Conservation (phyloP, 768 basidiomycete genomes). For the Paxillus rubicundulus region DNA sequence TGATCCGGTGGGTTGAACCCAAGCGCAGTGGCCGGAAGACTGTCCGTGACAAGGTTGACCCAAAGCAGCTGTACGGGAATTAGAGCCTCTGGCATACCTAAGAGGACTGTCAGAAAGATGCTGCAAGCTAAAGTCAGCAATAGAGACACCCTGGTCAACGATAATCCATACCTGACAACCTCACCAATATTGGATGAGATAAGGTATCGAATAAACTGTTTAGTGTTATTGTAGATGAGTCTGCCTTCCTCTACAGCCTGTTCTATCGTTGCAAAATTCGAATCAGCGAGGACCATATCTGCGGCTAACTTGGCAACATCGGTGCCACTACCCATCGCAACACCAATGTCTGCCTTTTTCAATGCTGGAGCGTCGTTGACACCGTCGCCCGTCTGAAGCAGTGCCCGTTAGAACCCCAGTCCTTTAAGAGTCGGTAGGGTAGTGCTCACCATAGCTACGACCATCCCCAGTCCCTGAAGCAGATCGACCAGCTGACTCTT, state of each 20-base stretch:
- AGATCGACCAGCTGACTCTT: conserved; percentile 94
- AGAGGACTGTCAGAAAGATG: conserved; percentile 94
- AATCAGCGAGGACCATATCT: conserved; percentile 96
- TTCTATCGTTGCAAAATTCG: conserved; percentile 97
- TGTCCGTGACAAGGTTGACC: conserved; percentile 98
- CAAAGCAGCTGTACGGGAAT: conserved; percentile 97
- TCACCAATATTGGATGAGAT: conserved; percentile 98
- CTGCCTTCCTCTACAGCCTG: conserved; percentile 95
- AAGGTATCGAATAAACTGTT: conserved; percentile 99
- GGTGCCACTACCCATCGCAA: conserved; percentile 98
- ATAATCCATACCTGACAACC: conserved; percentile 66
- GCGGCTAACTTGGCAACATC: conserved; percentile 98
- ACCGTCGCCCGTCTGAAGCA: conserved; percentile 82
- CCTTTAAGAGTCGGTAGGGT: conserved; percentile 1
- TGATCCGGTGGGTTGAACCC: conserved; percentile 98
- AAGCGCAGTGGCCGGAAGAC: conserved; percentile 92
- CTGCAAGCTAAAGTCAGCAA: conserved; percentile 32
- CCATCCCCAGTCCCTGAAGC: conserved; percentile 85
- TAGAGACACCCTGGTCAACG: neutral
- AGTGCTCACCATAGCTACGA: conserved; percentile 85
- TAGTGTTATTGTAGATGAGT: conserved; percentile 98
- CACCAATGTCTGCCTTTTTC: conserved; percentile 96
- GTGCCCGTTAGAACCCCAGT: conserved; percentile 8
- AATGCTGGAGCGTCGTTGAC: conserved; percentile 98
- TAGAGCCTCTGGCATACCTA: conserved; percentile 99